A percentile compares a stretch with the other conserved stretches of the same genome.
These are phyloP conservation scores for Halophytophthora polymorphica DNA, from an alignment of 352 stramenopile species.

Conservation along the genomic window DNA sequence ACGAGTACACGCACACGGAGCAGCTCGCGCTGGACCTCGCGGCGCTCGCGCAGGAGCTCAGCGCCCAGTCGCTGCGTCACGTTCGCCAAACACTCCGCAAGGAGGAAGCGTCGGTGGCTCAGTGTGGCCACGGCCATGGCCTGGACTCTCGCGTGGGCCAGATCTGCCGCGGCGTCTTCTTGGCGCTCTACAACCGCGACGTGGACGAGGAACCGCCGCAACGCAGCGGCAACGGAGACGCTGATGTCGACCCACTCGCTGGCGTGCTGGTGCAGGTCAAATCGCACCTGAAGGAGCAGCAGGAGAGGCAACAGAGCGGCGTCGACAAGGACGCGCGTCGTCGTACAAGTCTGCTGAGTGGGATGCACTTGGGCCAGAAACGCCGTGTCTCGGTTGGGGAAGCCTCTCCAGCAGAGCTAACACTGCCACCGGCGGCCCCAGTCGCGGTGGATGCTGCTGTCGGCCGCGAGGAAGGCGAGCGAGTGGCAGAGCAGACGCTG, in stretches of 20 bases:
- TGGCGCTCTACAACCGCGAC: slow-evolving; percentile 60
- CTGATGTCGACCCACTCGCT: slow-evolving; percentile 31
- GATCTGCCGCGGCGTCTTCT: slow-evolving; percentile 56
- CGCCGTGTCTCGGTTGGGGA: slow-evolving; percentile 2
- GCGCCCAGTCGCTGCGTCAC: slow-evolving; percentile 23
- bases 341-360: slow-evolving; percentile 12
- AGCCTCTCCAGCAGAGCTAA: too few species aligned
- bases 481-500: slow-evolving; percentile 5
- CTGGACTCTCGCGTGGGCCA: slow-evolving; percentile 24
- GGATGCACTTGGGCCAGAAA: slow-evolving; percentile 8
- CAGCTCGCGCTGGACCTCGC: slow-evolving; percentile 54
- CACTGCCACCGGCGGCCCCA: slow-evolving; percentile 17
- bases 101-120: slow-evolving; percentile 17
- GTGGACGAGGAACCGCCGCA: slow-evolving; percentile 33
- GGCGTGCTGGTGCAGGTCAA: slow-evolving; percentile 50
- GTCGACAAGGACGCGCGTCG: background rate
- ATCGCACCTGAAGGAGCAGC: slow-evolving; percentile 33
- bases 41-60: slow-evolving; percentile 42
- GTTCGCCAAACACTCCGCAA: slow-evolving; percentile 36
- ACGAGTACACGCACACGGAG: slow-evolving; percentile 44
- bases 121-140: background rate
- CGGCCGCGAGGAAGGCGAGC: slow-evolving; percentile 9
- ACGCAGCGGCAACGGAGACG: slow-evolving; percentile 11
- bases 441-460: background rate
- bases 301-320: background rate